phyloP scores from a whole-genome alignment of 2,329 filamentous ascomycete genomes.

The Plectosphaerella sp. region DNA sequence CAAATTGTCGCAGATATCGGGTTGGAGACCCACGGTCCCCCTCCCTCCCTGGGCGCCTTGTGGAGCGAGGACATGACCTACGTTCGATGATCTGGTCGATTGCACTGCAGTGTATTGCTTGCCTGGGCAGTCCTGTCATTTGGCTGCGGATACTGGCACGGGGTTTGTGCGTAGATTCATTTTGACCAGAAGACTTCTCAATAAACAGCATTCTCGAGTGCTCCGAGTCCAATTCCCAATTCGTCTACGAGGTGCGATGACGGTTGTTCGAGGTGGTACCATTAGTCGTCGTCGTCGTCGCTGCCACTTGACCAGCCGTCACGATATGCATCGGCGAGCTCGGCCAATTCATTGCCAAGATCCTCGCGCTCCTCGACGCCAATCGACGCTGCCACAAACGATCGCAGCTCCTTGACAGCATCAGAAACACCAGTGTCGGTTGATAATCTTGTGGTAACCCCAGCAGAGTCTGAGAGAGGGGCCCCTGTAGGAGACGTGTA shows the following conservation, averaged over 20 bases:
- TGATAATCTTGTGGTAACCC: conserved; percentile 58
- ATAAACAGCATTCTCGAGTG: not conserved
- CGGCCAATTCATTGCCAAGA: conserved; percentile 74
- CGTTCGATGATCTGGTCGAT: too few relatives aligned
- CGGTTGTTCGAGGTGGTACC: not conserved
- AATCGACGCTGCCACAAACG: conserved; percentile 58
- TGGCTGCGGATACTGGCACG: too few relatives aligned
- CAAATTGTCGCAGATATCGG: too few relatives aligned
- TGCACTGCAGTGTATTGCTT: too few relatives aligned
- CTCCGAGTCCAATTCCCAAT: too few relatives aligned
- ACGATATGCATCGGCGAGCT: conserved; percentile 82
- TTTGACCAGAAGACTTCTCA: not conserved
- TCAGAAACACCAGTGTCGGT: conserved; percentile 71
- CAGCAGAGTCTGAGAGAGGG: conserved; percentile 33
- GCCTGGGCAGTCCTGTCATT: too few relatives aligned
- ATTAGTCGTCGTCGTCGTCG: conserved; percentile 59
- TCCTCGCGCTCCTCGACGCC: conserved; percentile 76
- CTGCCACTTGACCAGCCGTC: conserved; percentile 81
- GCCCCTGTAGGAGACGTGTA: conserved; percentile 45
- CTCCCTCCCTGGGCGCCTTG: too few relatives aligned
- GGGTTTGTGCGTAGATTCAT: not conserved
- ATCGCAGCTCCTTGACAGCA: conserved; percentile 62
- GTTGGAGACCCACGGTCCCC: too few relatives aligned
- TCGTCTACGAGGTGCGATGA: not conserved
- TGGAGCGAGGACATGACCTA: too few relatives aligned